Evolutionary conservation across 2,329 filamentous ascomycete species (phyloP).

Genomic region (Trichoderma polysporum): DNA sequence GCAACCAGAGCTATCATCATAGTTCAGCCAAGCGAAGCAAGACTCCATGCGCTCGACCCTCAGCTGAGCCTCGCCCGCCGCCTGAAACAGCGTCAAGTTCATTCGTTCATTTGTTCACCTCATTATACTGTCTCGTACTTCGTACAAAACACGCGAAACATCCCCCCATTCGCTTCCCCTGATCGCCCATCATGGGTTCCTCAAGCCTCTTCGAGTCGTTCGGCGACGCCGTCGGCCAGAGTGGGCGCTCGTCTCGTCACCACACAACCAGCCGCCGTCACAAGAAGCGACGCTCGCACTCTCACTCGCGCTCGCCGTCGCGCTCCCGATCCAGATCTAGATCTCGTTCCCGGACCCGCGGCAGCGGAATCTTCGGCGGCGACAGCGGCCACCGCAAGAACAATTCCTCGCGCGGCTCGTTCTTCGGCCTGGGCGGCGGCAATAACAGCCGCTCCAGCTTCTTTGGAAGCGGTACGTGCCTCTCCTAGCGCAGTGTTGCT

Average conservation of each 20-base stretch:
- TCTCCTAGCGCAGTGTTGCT: no score
- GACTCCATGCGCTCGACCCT: background rate
- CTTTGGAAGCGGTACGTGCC: conserved; percentile 44
- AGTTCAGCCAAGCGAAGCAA: background rate
- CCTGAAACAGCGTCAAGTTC: background rate
- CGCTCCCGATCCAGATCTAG: conserved; percentile 38
- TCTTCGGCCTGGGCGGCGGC: conserved; percentile 49
- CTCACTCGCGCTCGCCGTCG: conserved; percentile 41
- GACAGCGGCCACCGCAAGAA: conserved; percentile 39
- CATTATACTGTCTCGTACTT: background rate
- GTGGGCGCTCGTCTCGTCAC: conserved; percentile 30
- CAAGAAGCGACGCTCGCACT: conserved; percentile 39
- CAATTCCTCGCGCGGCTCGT: conserved; percentile 45
- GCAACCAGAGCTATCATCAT: background rate
- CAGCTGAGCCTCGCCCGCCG: background rate
- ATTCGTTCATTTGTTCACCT: background rate
- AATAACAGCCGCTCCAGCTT: conserved; percentile 46
- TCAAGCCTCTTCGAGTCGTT: conserved; percentile 47
- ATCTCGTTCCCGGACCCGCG: conserved; percentile 36
- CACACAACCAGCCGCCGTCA: conserved; percentile 26
- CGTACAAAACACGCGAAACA: background rate
- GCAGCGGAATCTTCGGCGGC: conserved; percentile 36
- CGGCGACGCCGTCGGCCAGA: conserved; percentile 35
- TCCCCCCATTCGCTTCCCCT: background rate
- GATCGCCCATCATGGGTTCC: conserved; percentile 43